A percentile compares a stretch with the other conserved stretches of the same genome.
Conservation (phyloP, 805 yeast genomes). For the Metschnikowia borealis region DNA sequence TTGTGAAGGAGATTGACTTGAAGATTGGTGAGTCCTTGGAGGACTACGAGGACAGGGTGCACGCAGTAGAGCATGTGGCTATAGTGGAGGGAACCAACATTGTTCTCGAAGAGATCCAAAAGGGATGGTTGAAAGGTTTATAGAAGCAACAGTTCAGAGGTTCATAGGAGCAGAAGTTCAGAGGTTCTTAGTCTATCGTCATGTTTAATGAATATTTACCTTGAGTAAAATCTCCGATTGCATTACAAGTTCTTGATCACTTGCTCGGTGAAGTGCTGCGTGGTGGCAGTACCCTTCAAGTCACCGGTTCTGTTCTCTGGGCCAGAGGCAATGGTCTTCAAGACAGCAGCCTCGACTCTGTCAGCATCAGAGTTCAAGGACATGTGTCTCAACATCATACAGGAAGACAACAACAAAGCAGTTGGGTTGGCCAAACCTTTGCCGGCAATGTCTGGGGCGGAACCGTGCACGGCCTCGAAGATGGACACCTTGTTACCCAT, state of each 20-base stretch:
- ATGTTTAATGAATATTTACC: conserved; percentile 12
- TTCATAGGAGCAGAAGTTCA: neutral
- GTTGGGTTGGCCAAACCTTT: conserved; percentile 99
- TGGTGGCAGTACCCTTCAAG: conserved; percentile 87
- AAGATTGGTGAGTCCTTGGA: conserved; percentile 72
- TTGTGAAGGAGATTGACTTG: conserved; percentile 75
- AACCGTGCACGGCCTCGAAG: conserved; percentile 99
- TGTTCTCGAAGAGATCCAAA: conserved; percentile 43
- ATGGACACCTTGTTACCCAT: conserved; percentile 98
- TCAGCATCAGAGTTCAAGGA: conserved; percentile 77
- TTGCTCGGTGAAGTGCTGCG: conserved; percentile 85
- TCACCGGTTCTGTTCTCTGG: conserved; percentile 95
- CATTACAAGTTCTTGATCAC: conserved; percentile 71
- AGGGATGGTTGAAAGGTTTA: conserved; percentile 4
- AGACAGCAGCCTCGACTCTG: conserved; percentile 83
- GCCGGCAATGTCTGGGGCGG: conserved; percentile 99
- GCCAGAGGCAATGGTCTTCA: conserved; percentile 89
- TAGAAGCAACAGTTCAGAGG: neutral
- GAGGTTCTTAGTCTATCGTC: conserved; percentile 4
- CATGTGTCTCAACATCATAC: conserved; percentile 99
- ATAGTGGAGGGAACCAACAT: conserved; percentile 86
- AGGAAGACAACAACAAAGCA: conserved; percentile 89
- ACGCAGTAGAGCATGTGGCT: conserved; percentile 79
- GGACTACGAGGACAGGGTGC: conserved; percentile 78
- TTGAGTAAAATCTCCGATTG: conserved; percentile 1